Percentiles rank a stretch among this genome's conserved stretches.
These are phyloP conservation scores for Psophocarpus tetragonolobus DNA, from an alignment of 306 rosid genomes.

Conservation along the genomic window DNA sequence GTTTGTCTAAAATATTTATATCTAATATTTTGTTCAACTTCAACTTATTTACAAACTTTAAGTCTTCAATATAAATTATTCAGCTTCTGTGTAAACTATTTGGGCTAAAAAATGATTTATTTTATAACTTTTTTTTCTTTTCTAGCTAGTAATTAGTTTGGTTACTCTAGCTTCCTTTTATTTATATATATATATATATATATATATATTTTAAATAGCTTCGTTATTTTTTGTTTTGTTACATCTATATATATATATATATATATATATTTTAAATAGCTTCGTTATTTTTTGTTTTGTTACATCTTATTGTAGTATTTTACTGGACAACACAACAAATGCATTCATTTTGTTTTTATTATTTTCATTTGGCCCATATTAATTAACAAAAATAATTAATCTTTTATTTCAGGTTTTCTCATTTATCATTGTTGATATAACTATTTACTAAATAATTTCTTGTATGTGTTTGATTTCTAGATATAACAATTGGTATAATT, in stretches of 20 bases:
- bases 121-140: neutral
- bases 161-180: neutral
- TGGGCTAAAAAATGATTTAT: neutral
- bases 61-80: neutral
- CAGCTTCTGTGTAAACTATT: neutral
- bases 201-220: no score
- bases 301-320: neutral
- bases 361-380: neutral
- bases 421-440: no score
- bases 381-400: neutral
- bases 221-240: no score
- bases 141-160: neutral
- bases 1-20: neutral
- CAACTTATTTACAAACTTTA: neutral
- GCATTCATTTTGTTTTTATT: neutral
- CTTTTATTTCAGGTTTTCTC: no score
- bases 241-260: no score
- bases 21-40: conserved; percentile 2
- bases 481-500: no score
- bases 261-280: no score
- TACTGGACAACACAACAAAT: no score
- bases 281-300: no score
- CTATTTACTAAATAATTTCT: no score
- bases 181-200: no score
- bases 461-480: no score